Conservation (phyloP, 768 basidiomycete species). For the Dentipellis fragilis region DNA sequence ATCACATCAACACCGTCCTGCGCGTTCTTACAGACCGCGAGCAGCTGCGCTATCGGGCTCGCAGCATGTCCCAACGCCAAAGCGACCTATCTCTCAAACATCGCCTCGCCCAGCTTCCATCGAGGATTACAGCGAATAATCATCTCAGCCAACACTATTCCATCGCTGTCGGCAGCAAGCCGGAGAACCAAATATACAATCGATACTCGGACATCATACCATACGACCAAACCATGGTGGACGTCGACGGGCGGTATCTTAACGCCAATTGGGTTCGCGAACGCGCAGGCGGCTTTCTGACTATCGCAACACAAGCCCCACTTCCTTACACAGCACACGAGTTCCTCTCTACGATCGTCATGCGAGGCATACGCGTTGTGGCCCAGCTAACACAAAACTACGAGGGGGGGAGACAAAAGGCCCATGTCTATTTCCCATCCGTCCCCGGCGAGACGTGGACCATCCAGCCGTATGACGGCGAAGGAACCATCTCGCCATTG, state of each 20-base stretch:
- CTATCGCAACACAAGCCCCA: conserved; percentile 84
- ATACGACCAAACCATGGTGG: conserved; percentile 73
- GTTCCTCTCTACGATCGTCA: conserved; percentile 57
- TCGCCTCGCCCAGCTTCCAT: conserved; percentile 6
- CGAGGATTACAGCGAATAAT: conserved; percentile 9
- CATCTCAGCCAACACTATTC: conserved; percentile 42
- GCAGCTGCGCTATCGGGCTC: conserved; percentile 22
- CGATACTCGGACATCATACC: conserved; percentile 69
- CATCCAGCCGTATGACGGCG: conserved; percentile 35
- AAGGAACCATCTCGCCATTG: conserved; percentile 27
- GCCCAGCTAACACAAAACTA: conserved; percentile 71
- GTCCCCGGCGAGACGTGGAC: conserved; percentile 39
- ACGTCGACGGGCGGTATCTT: conserved; percentile 53
- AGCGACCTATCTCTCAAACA: conserved; percentile 13
- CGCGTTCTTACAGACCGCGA: conserved; percentile 29
- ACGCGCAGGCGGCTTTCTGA: conserved; percentile 59
- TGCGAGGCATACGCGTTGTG: conserved; percentile 54
- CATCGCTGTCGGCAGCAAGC: conserved; percentile 35
- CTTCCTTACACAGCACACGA: conserved; percentile 58
- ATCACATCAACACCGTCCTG: conserved; percentile 24
- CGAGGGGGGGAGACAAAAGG: conserved; percentile 66
- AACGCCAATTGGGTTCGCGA: conserved; percentile 87
- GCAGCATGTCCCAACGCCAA: conserved; percentile 16
- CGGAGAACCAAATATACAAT: conserved; percentile 39
- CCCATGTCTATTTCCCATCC: conserved; percentile 67